phyloP scores from a whole-genome alignment of 805 yeast species.

The Tetrapisispora pingtungensis region DNA sequence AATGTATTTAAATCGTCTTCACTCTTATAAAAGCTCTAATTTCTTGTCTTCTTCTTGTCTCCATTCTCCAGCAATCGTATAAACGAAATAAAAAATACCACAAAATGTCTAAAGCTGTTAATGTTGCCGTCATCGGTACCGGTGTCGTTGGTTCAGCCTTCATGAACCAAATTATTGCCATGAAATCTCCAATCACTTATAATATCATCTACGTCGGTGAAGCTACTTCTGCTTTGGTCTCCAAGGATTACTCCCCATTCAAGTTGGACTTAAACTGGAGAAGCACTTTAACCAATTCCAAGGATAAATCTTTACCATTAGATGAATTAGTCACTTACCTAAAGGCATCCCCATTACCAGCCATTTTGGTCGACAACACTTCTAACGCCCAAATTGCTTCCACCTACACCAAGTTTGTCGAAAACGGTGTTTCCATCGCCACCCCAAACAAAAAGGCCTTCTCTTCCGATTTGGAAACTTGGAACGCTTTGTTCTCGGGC shows the following conservation, averaged over 20 bases:
- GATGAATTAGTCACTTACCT: conserved; percentile 54
- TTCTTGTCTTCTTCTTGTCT: too few species aligned
- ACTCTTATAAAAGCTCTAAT: too few species aligned
- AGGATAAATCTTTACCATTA: conserved; percentile 39
- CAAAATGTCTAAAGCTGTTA: conserved; percentile 44
- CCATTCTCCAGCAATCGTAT: too few species aligned
- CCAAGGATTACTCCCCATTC: conserved; percentile 62
- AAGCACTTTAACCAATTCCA: conserved; percentile 36
- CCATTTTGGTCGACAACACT: conserved; percentile 88
- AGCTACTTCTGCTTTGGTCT: conserved; percentile 56
- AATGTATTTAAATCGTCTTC: too few species aligned
- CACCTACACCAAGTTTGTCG: conserved; percentile 63
- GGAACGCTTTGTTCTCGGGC: conserved; percentile 69
- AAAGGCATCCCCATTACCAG: conserved; percentile 57
- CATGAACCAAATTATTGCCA: conserved; percentile 61
- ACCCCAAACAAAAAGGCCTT: conserved; percentile 98
- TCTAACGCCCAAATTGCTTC: conserved; percentile 71
- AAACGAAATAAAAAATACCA: too few species aligned
- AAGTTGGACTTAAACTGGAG: conserved; percentile 47
- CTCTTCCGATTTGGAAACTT: conserved; percentile 59
- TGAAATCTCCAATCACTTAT: conserved; percentile 54
- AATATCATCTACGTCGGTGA: conserved; percentile 76
- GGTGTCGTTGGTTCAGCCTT: conserved; percentile 95
- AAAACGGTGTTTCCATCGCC: conserved; percentile 80
- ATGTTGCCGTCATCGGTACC: conserved; percentile 69